Evolutionary conservation across 2,329 filamentous ascomycete genomes (phyloP).

Genomic region (Graphiopsis chlorocephala): DNA sequence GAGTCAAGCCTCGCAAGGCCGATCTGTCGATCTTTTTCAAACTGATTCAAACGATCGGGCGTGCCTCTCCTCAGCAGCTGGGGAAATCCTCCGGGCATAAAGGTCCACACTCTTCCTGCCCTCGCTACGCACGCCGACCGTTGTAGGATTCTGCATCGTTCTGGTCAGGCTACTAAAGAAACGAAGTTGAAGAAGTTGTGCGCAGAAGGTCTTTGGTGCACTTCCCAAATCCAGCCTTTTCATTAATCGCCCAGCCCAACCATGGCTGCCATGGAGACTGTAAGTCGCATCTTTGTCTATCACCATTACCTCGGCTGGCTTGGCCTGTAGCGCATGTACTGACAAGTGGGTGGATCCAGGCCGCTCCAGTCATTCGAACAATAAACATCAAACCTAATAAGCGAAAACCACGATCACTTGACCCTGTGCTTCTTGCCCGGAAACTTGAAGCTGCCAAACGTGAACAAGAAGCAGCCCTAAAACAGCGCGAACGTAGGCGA

Average conservation of each 20-base stretch:
- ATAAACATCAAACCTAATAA: not conserved
- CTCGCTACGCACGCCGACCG: not conserved
- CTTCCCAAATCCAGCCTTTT: not conserved
- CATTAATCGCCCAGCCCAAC: not conserved
- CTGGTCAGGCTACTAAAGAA: not conserved
- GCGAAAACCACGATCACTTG: not conserved
- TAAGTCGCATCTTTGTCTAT: not conserved
- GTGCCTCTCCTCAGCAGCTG: constrained; percentile 7
- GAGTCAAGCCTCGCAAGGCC: constrained; percentile 1
- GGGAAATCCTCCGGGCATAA: constrained; percentile 11
- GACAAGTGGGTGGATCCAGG: not conserved
- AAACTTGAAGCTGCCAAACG: constrained; percentile 14
- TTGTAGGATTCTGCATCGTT: not conserved
- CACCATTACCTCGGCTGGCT: constrained; percentile 1
- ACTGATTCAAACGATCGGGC: constrained; percentile 3
- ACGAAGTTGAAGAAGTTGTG: not conserved
- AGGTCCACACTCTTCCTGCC: not conserved
- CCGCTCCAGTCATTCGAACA: constrained; percentile 1
- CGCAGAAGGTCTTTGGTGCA: not conserved
- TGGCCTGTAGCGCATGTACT: not conserved
- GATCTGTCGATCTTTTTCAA: constrained; percentile 5
- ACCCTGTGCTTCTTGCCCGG: not conserved
- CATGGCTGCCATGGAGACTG: constrained; percentile 6
- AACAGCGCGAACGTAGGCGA: not conserved
- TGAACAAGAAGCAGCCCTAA: constrained; percentile 2